Conservation (phyloP, 2,329 filamentous ascomycete genomes). For the Cercospora janseana region DNA sequence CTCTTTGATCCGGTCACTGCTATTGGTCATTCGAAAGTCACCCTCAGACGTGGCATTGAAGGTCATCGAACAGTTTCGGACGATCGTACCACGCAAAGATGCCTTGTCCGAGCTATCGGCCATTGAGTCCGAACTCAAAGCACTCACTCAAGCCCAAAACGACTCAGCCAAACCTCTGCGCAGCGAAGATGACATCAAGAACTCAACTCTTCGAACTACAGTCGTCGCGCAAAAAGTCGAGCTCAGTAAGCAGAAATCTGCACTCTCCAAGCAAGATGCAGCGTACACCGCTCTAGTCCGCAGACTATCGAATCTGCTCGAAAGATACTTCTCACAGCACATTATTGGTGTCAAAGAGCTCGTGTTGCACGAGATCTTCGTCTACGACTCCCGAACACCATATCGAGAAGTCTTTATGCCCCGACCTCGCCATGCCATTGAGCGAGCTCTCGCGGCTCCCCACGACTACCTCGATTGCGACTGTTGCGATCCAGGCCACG, state of each 20-base stretch:
- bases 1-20: conserved; percentile 53
- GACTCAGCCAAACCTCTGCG: conserved; percentile 51
- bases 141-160: conserved; percentile 25
- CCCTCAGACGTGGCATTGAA: conserved; percentile 53
- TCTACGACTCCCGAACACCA: conserved; percentile 70
- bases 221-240: conserved; percentile 79
- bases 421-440: conserved; percentile 66
- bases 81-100: conserved; percentile 1
- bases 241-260: conserved; percentile 70
- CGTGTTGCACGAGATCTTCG: conserved; percentile 68
- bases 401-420: conserved; percentile 73
- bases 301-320: conserved; percentile 52
- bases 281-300: conserved; percentile 67
- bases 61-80: conserved; percentile 37
- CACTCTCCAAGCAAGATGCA: conserved; percentile 68
- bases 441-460: conserved; percentile 68
- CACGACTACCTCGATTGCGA: conserved; percentile 74
- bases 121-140: conserved; percentile 25
- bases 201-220: conserved; percentile 70
- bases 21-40: conserved; percentile 61
- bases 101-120: not conserved
- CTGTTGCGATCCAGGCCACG: conserved; percentile 59
- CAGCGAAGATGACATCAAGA: conserved; percentile 71
- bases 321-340: conserved; percentile 46
- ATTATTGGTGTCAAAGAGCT: conserved; percentile 53